Base-by-base conservation (phyloP, 306 rosid genomes). In the Crotalaria pallida region DNA sequence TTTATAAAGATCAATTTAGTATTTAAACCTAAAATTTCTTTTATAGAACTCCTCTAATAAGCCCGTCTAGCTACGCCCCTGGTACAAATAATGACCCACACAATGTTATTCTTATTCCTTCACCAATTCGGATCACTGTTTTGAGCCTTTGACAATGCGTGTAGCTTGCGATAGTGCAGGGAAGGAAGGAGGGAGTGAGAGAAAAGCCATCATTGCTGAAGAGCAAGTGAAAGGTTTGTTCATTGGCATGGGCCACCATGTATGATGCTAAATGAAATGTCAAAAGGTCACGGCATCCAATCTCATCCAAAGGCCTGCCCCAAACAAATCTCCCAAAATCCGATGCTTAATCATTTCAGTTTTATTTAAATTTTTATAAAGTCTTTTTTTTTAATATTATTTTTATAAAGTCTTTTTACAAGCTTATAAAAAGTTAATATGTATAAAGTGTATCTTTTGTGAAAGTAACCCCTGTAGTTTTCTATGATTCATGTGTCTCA, bases 231-330 rank as follows among this genome's bases (percentile, higher is more conserved):
- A 76, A 84, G 84, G 70, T 38, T 77, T 82, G 80, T 69, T 79
- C 86, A 85, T 71, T 75, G 65, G 57, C 79, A 80, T 83, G 89
- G 88, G 88, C 89, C 96, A 83, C 87, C 73, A 84, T n/a, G 3
- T 67, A 62, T 34, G 75, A 77, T 64, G 73, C 64, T 61, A 38
- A 81, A 74, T 69, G 76, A 83, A 81, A 74, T 79, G 77, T 82
- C 88, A 64, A 80, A 80, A 43, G 66, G 44, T 67, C 58, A 82
- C 41, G 66, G 66, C 60, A 78, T 61, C 66, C 29, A 43, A 52
- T 78, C 63, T 56, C 55, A 71, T 61, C 61, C 18, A 73, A 73
- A 67, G 74, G 81, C 77, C 48, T 73, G 76, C 78, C 85, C 80
- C 74, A 43, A 38, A 34, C 58, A 84, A 77, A 89, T 87, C 87